Conservation (phyloP, 257 asterid species). For the Jasminum sambac region DNA sequence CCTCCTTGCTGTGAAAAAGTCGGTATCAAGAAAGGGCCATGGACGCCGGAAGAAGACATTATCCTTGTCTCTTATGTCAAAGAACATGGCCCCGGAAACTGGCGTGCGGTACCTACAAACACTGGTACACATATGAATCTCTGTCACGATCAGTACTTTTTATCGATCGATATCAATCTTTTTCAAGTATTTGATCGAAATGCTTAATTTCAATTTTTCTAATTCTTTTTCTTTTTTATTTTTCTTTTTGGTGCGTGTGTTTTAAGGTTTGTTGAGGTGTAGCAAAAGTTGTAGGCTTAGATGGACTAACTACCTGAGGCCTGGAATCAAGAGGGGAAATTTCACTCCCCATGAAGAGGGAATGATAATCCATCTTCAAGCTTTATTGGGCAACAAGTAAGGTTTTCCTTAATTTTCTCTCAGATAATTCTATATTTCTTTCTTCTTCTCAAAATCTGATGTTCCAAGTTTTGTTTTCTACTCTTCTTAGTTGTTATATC, state of each 20-base stretch:
- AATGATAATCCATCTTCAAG: constrained; percentile 96
- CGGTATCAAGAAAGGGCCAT: constrained; percentile 94
- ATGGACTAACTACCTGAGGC: constrained; percentile 92
- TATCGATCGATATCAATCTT: neutral
- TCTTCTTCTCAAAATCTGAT: neutral
- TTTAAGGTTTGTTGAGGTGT: constrained; percentile 78
- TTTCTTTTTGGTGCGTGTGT: neutral
- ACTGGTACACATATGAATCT: constrained; percentile 45
- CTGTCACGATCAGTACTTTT: neutral
- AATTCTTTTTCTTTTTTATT: neutral
- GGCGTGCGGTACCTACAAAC: constrained; percentile 84
- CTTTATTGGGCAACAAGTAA: constrained; percentile 94
- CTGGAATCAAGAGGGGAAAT: constrained; percentile 96
- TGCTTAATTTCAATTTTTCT: too few species aligned
- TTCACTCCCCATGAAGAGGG: constrained; percentile 97
- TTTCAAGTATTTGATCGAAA: too few species aligned
- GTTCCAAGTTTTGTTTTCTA: too few species aligned
- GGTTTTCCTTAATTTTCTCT: constrained; percentile 1
- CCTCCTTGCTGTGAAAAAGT: constrained; percentile 92
- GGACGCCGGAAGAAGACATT: constrained; percentile 97
- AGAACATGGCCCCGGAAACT: constrained; percentile 92
- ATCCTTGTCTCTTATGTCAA: constrained; percentile 83
- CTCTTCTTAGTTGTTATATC: too few species aligned
- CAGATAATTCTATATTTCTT: neutral
- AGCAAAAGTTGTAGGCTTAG: constrained; percentile 97